phyloP scores from a whole-genome alignment of 2,329 filamentous ascomycete genomes.

The Dothistroma septosporum region DNA sequence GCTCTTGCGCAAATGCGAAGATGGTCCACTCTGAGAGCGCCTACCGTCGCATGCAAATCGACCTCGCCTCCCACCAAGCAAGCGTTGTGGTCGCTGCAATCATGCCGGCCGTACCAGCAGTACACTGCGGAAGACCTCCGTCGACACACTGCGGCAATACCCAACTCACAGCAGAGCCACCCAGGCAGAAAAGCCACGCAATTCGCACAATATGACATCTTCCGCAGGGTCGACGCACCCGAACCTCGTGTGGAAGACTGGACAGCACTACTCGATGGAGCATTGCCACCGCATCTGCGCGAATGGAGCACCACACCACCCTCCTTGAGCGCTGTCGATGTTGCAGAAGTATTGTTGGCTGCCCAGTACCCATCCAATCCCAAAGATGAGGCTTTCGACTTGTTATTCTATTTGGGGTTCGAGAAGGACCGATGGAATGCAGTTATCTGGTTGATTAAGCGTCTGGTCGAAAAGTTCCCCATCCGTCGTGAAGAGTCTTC shows the following conservation, averaged over 20 bases:
- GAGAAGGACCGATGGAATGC: conserved; percentile 41
- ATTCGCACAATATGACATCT: conserved; percentile 11
- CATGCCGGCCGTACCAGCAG: background rate
- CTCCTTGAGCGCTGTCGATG: conserved; percentile 19
- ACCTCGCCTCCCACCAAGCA: background rate
- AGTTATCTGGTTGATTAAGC: conserved; percentile 45
- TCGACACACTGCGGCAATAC: background rate
- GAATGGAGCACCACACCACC: conserved; percentile 5
- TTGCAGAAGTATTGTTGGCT: conserved; percentile 26
- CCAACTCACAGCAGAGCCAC: background rate
- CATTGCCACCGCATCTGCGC: conserved; percentile 22
- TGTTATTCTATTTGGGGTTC: conserved; percentile 40
- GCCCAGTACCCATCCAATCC: conserved; percentile 19
- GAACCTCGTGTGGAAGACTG: conserved; percentile 10
- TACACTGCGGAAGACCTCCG: background rate
- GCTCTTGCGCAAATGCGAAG: conserved; percentile 28
- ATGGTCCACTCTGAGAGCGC: conserved; percentile 16
- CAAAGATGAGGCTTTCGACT: conserved; percentile 28
- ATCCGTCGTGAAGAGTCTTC: conserved; percentile 1
- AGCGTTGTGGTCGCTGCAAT: background rate
- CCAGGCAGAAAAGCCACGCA: too few relatives aligned
- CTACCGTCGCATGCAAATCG: background rate
- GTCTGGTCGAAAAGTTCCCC: conserved; percentile 36
- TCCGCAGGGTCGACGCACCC: conserved; percentile 6
- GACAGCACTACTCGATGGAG: conserved; percentile 19